These are phyloP conservation scores for Irpex lacteus DNA, from an alignment of 1,284 basidiomycete species.

Conservation along the genomic window DNA sequence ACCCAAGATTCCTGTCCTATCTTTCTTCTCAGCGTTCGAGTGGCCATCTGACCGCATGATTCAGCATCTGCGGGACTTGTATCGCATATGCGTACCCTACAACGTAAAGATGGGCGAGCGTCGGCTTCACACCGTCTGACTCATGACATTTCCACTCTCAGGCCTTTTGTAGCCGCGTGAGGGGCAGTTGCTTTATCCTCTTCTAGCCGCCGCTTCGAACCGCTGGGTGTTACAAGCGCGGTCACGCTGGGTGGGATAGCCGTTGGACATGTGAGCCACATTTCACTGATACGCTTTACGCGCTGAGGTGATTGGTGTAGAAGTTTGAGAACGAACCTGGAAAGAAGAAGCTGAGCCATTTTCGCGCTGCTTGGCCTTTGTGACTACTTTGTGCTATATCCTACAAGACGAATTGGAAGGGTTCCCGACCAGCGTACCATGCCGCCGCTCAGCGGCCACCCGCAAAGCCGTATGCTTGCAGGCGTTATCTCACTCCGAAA, in stretches of 20 bases:
- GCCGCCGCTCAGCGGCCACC: too few species aligned
- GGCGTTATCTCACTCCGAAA: too few species aligned
- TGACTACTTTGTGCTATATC: not conserved
- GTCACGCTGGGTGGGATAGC: not conserved
- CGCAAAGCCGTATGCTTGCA: too few species aligned
- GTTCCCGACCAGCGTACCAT: not conserved
- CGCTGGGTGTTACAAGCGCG: not conserved
- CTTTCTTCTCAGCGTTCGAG: conserved; percentile 2
- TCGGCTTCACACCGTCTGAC: conserved; percentile 1
- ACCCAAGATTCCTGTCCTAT: not conserved
- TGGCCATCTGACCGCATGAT: conserved; percentile 4
- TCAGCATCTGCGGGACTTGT: not conserved
- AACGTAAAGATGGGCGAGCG: not conserved
- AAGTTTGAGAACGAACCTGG: not conserved
- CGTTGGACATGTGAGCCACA: not conserved
- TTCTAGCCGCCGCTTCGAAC: not conserved
- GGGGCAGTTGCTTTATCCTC: not conserved
- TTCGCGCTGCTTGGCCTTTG: not conserved
- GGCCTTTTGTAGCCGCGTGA: not conserved
- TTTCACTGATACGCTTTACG: not conserved
- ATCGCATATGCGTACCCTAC: not conserved
- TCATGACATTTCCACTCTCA: conserved; percentile 3
- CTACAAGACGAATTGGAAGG: not conserved
- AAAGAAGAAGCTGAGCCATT: not conserved
- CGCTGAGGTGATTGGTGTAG: not conserved